Conservation (phyloP, 2,329 filamentous ascomycete species). For the Septoria linicola region DNA sequence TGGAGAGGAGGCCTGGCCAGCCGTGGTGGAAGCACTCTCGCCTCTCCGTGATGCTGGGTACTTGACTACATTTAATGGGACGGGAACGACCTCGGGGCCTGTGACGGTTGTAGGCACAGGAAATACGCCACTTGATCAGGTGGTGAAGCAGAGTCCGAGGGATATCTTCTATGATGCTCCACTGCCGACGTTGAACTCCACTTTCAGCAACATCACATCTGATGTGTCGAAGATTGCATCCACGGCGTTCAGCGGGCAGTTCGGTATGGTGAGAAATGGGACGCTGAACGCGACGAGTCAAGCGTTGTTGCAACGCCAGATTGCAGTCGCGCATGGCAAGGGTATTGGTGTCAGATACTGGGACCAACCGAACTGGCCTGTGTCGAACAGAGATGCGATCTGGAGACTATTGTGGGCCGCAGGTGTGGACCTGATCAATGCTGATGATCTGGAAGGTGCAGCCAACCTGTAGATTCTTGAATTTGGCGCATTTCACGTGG, state of each 20-base stretch:
- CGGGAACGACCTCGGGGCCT: constrained; percentile 48
- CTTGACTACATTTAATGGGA: constrained; percentile 54
- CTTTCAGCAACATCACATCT: constrained; percentile 48
- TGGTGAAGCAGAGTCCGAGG: constrained; percentile 45
- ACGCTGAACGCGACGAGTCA: constrained; percentile 51
- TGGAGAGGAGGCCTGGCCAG: constrained; percentile 56
- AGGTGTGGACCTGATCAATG: constrained; percentile 63
- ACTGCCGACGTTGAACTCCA: constrained; percentile 46
- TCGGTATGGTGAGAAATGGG: constrained; percentile 41
- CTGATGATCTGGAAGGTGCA: constrained; percentile 59
- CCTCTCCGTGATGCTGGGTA: constrained; percentile 56
- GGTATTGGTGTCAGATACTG: constrained; percentile 63
- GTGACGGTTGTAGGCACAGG: constrained; percentile 65
- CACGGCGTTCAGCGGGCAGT: constrained; percentile 49
- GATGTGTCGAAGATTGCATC: constrained; percentile 56
- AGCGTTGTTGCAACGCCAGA: constrained; percentile 52
- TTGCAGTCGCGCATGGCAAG: constrained; percentile 53
- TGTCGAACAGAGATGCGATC: constrained; percentile 57
- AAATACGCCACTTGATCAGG: constrained; percentile 50
- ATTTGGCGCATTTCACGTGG: neutral
- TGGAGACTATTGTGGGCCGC: constrained; percentile 59
- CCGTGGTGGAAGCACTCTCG: constrained; percentile 56
- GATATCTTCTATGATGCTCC: constrained; percentile 62
- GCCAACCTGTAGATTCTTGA: constrained; percentile 42
- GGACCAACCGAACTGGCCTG: constrained; percentile 60